Conservation (phyloP, 495 filamentous ascomycete genomes). For the Letharia lupina region DNA sequence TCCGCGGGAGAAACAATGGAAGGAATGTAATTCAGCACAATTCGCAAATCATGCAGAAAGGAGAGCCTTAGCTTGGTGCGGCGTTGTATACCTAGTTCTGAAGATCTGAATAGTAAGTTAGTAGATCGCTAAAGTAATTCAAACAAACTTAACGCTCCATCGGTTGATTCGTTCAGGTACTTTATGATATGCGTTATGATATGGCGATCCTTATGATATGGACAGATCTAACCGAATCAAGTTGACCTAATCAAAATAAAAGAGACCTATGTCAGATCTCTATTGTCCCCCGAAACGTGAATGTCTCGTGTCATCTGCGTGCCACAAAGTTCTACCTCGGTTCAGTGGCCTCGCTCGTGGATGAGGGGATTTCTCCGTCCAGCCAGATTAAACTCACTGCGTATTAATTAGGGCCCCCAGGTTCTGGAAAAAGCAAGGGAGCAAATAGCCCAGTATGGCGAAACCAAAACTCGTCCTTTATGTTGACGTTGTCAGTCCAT, state of each 20-base stretch:
- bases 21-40: not conserved
- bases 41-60: not conserved
- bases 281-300: not conserved
- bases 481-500: conserved; percentile 62
- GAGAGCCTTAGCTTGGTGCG: not conserved
- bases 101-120: not conserved
- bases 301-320: not conserved
- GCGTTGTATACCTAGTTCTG: not conserved
- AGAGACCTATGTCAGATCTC: not conserved
- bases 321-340: not conserved
- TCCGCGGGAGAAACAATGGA: not conserved
- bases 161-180: not conserved
- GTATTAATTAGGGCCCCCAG: no score
- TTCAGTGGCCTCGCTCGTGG: not conserved
- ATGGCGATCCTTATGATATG: no score
- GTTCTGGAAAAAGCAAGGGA: not conserved
- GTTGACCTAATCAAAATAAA: no score
- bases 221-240: no score
- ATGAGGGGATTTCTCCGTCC: not conserved
- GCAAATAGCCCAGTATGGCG: conserved; percentile 30
- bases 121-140: not conserved
- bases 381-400: no score
- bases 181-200: no score
- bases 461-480: conserved; percentile 57
- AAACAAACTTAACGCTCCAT: not conserved